A percentile compares a stretch with the other conserved stretches of the same genome.
phyloP scores from a whole-genome alignment of 2,329 filamentous ascomycete species.

The Trichoderma semiorbis region DNA sequence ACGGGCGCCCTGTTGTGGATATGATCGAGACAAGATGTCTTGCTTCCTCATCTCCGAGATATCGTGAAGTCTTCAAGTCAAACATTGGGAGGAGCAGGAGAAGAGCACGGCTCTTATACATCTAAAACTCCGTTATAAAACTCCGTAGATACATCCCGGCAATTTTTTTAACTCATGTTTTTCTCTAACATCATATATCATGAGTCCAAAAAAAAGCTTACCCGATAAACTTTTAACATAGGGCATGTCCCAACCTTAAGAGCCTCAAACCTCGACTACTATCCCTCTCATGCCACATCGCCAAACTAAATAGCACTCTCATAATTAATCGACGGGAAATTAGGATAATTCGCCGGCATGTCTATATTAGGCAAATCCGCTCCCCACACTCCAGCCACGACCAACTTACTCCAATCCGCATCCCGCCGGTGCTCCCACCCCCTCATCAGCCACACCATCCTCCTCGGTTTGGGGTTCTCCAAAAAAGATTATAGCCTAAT shows the following conservation, averaged over 20 bases:
- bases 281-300: not conserved
- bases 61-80: not conserved
- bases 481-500: not conserved
- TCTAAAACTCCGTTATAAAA: not conserved
- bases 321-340: not conserved
- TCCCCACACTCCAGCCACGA: not conserved
- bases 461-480: not conserved
- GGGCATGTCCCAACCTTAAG: not conserved
- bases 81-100: not conserved
- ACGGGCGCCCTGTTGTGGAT: not conserved
- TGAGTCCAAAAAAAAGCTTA: not conserved
- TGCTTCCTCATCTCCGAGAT: not conserved
- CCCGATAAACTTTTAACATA: not conserved
- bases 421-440: not conserved
- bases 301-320: not conserved
- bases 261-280: not conserved
- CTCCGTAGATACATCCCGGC: not conserved
- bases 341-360: constrained; percentile 8
- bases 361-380: constrained; percentile 14
- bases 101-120: not conserved
- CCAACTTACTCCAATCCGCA: not conserved
- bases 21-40: not conserved
- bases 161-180: not conserved
- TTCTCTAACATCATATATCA: not conserved
- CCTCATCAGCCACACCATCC: constrained; percentile 7